These are phyloP conservation scores for Colletotrichum gigasporum DNA, from an alignment of 2,329 filamentous ascomycete species.

Conservation along the genomic window DNA sequence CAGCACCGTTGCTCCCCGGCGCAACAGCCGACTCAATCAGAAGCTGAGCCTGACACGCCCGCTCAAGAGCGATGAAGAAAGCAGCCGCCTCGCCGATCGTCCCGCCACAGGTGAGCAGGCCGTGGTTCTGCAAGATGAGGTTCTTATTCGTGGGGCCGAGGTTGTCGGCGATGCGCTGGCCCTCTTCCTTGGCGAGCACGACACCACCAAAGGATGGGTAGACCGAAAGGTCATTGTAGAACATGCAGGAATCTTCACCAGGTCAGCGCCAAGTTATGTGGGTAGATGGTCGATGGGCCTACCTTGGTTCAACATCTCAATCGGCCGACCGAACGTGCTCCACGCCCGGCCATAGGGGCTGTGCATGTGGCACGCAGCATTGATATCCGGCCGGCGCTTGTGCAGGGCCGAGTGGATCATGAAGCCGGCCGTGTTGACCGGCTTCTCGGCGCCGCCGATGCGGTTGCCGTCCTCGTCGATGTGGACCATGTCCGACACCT, in stretches of 20 bases:
- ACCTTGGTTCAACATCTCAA: constrained; percentile 73
- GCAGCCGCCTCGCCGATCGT: constrained; percentile 79
- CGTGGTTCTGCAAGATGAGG: constrained; percentile 75
- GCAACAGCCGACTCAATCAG: constrained; percentile 68
- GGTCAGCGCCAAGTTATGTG: neutral
- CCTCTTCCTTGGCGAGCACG: constrained; percentile 69
- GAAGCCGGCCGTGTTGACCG: constrained; percentile 74
- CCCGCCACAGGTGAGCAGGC: constrained; percentile 71
- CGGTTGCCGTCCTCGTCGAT: constrained; percentile 67
- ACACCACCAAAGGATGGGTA: constrained; percentile 64
- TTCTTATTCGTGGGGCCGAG: constrained; percentile 66
- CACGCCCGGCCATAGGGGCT: constrained; percentile 71
- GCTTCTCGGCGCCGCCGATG: constrained; percentile 65
- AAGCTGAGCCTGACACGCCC: constrained; percentile 73
- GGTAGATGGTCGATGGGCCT: neutral
- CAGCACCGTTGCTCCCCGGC: constrained; percentile 31
- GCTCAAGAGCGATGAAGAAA: constrained; percentile 73
- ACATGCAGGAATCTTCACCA: constrained; percentile 63
- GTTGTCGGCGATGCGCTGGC: constrained; percentile 67
- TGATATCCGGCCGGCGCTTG: constrained; percentile 69
- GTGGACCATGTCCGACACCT: constrained; percentile 73
- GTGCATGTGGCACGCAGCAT: constrained; percentile 74
- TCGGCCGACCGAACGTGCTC: constrained; percentile 67
- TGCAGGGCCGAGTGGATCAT: constrained; percentile 74
- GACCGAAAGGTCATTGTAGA: constrained; percentile 70